Conservation (phyloP, 225 moss, liverwort and hornwort genomes). For the Thuidium tamariscinum region DNA sequence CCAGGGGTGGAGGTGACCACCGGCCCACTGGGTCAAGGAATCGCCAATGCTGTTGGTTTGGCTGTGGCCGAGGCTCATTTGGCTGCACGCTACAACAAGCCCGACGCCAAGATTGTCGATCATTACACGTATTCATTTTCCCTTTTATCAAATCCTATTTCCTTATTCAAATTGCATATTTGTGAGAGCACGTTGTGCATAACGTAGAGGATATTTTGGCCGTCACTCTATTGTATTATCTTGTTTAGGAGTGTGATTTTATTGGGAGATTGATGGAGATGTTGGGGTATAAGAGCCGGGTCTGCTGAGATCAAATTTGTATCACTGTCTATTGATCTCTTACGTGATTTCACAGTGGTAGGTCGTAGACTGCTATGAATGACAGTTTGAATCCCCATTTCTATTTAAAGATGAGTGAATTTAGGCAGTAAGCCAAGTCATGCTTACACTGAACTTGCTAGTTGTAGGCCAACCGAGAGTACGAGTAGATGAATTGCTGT, state of each 20-base stretch:
- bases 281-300: background rate
- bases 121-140: slow-evolving; percentile 38
- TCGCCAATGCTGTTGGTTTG: slow-evolving; percentile 29
- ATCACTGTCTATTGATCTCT: background rate
- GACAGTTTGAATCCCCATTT: background rate
- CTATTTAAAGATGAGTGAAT: background rate
- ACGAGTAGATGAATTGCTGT: background rate
- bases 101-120: slow-evolving; percentile 27
- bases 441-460: background rate
- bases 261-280: background rate
- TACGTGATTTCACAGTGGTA: background rate
- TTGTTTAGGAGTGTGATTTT: background rate
- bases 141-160: background rate
- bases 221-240: background rate
- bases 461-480: background rate
- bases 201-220: background rate
- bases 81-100: slow-evolving; percentile 25
- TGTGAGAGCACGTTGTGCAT: background rate
- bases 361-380: background rate
- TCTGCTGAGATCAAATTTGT: background rate
- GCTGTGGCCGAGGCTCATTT: slow-evolving; percentile 18
- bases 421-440: background rate
- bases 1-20: slow-evolving; percentile 33
- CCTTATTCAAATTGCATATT: no score
- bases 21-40: slow-evolving; percentile 22